Evolutionary conservation across 768 basidiomycete genomes (phyloP).

Genomic region (Podaxis sp.): DNA sequence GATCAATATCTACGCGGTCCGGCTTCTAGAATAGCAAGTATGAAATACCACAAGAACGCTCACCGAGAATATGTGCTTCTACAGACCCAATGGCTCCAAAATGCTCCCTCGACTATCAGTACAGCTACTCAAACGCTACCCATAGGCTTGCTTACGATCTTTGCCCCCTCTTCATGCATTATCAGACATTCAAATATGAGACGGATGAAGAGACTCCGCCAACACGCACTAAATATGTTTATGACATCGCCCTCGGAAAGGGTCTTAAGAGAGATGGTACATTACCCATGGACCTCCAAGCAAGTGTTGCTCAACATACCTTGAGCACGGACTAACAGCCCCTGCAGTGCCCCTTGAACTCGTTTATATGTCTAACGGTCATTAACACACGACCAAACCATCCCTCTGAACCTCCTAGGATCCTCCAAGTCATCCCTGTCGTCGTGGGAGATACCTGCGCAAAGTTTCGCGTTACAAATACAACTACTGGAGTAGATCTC

Average conservation of each 20-base stretch:
- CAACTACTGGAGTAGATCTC: slow-evolving; percentile 11
- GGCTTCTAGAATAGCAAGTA: not conserved
- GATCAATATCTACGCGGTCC: not conserved
- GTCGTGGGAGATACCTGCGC: slow-evolving; percentile 20
- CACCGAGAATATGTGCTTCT: not conserved
- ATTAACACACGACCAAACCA: slow-evolving; percentile 32
- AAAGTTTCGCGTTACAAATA: slow-evolving; percentile 19
- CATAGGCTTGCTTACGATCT: slow-evolving; percentile 23
- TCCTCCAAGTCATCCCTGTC: slow-evolving; percentile 35
- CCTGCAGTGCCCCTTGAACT: slow-evolving; percentile 32
- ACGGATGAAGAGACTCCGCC: slow-evolving; percentile 30
- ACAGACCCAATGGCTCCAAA: not conserved
- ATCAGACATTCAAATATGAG: slow-evolving; percentile 7
- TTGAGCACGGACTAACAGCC: slow-evolving; percentile 12
- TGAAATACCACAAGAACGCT: not conserved
- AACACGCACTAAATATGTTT: slow-evolving; percentile 28
- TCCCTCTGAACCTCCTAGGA: slow-evolving; percentile 32
- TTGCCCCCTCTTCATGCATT: slow-evolving; percentile 25
- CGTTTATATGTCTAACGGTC: slow-evolving; percentile 31
- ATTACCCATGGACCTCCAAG: slow-evolving; percentile 31
- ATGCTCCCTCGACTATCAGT: slow-evolving; percentile 2
- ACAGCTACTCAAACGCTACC: slow-evolving; percentile 3
- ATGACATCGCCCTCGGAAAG: slow-evolving; percentile 25
- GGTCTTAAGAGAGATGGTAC: slow-evolving; percentile 27
- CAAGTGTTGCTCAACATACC: slow-evolving; percentile 9